Evolutionary conservation across 768 basidiomycete genomes (phyloP), one percentile per base, ranked within the genome.

Genomic region (Suillus spraguei): DNA sequence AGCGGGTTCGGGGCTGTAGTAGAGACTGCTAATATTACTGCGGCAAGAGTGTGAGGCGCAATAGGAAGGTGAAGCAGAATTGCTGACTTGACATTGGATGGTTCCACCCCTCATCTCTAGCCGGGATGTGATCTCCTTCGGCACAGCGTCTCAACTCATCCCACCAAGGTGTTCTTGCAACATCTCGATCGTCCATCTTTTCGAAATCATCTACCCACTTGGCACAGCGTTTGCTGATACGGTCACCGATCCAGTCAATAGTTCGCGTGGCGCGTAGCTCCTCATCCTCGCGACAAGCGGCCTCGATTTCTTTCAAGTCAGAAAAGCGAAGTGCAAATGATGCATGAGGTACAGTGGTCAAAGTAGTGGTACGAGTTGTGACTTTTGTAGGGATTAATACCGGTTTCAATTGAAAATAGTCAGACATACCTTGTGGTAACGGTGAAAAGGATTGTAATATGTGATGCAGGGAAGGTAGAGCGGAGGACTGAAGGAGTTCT

Each of bases 401-500:
- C 10, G 32, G 59, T 59, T 54, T 49, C 52, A 67, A 20, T 17
- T 17, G n/a, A 38, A 47, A 56, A 61, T 32, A 35, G 38, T 8
- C 22, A n/a, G 28, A 72, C 75, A 56, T 73, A 91, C 92, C 90
- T 82, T 92, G 87, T 0, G 91, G 87, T 59, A 94, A 78, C 13
- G 93, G 93, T 3, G 91, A 91, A 69, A 94, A 94, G 3, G 91
- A 92, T 72, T 94, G 92, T 35, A 94, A 81, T 62, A 95, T 85
- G 67, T 89, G 81, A 39, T 87, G 85, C 16, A 94, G 77, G 17
- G 88, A 80, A 2, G 93, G 93, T 20, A 95, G 76, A 1, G 84
- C 83, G 10, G 86, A 82, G 2, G 79, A 70, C 35, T 78, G 75
- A 53, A 95, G 77, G 41, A 92, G 80, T 39, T 85, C 81, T 56